Conservation (phyloP, 768 basidiomycete species). For the Cubamyces lactineus region DNA sequence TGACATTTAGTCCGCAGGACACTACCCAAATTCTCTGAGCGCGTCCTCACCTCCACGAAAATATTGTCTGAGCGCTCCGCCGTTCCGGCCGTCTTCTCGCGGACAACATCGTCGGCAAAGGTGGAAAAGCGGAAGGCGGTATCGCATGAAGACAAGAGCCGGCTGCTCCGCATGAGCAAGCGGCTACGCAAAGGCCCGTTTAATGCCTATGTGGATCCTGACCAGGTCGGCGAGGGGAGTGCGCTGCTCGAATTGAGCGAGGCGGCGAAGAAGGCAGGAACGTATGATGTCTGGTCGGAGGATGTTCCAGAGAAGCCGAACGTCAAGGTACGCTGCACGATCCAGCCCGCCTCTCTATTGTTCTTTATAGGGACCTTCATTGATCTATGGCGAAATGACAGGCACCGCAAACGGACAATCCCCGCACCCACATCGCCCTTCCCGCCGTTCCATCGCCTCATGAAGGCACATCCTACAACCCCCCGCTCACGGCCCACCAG, state of each 20-base stretch:
- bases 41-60: slow-evolving; percentile 68
- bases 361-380: background rate
- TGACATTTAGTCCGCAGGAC: slow-evolving; percentile 57
- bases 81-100: slow-evolving; percentile 81
- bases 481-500: slow-evolving; percentile 70
- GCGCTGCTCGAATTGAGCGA: slow-evolving; percentile 65
- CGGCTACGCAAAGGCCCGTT: slow-evolving; percentile 73
- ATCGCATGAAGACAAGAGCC: slow-evolving; percentile 71
- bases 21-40: slow-evolving; percentile 56
- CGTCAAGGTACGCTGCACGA: slow-evolving; percentile 52
- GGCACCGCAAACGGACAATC: slow-evolving; percentile 52
- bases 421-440: slow-evolving; percentile 56
- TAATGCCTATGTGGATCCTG: slow-evolving; percentile 68
- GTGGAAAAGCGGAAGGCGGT: slow-evolving; percentile 50
- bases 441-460: slow-evolving; percentile 75
- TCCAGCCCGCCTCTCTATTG: background rate
- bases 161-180: slow-evolving; percentile 76
- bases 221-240: slow-evolving; percentile 67
- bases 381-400: slow-evolving; percentile 28
- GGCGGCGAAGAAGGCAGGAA: slow-evolving; percentile 69
- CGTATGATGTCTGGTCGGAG: slow-evolving; percentile 65
- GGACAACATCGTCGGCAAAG: slow-evolving; percentile 37
- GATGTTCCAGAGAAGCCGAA: slow-evolving; percentile 37
- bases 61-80: slow-evolving; percentile 87
- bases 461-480: slow-evolving; percentile 89